A percentile compares a stretch with the other conserved stretches of the same genome.
phyloP scores from a whole-genome alignment of 1,139 yeast genomes.

The Hemisphaericaspora lyxosophila region DNA sequence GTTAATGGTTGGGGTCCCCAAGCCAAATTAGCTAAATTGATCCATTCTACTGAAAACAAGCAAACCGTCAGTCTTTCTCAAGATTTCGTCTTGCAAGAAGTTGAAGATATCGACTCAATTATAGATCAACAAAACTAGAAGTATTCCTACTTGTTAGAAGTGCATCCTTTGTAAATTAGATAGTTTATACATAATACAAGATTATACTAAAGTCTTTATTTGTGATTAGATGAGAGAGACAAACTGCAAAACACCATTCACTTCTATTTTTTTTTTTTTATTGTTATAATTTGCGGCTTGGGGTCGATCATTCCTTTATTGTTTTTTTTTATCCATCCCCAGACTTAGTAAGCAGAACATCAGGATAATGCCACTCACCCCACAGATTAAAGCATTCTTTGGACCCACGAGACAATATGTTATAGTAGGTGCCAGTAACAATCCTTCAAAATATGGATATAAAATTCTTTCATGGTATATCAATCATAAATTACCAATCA shows the following conservation, averaged over 20 bases:
- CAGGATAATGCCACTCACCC: conserved; percentile 42
- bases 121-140: conserved; percentile 59
- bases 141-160: background rate
- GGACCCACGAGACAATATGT: conserved; percentile 54
- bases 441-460: conserved; percentile 67
- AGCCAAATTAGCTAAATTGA: conserved; percentile 52
- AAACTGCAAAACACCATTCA: too few relatives aligned
- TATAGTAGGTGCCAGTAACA: conserved; percentile 73
- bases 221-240: too few relatives aligned
- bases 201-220: background rate
- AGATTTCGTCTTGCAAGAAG: conserved; percentile 61
- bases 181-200: background rate
- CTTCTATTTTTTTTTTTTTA: too few relatives aligned
- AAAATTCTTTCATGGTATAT: conserved; percentile 71
- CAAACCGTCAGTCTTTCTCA: conserved; percentile 58
- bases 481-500: conserved; percentile 54
- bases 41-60: conserved; percentile 44
- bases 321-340: too few relatives aligned
- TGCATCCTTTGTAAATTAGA: conserved; percentile 1
- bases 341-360: too few relatives aligned
- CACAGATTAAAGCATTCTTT: conserved; percentile 48
- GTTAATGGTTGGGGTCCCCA: conserved; percentile 71
- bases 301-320: too few relatives aligned
- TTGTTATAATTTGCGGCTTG: too few relatives aligned
- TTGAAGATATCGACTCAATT: conserved; percentile 62